phyloP scores from a whole-genome alignment of 169 alveolate genomes.

The Eimeria sp. region DNA sequence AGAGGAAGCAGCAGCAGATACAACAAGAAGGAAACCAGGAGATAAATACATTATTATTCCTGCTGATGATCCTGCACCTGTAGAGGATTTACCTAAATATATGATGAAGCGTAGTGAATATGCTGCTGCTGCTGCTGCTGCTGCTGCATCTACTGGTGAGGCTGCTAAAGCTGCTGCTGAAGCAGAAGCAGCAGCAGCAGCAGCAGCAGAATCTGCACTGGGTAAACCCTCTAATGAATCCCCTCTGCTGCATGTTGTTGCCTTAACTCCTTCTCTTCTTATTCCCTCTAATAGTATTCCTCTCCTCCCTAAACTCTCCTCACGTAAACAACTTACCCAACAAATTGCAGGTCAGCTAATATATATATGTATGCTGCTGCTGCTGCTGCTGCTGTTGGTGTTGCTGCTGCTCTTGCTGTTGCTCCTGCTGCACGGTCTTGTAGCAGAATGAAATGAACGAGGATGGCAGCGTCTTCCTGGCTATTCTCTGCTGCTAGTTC shows the following conservation, averaged over 20 bases:
- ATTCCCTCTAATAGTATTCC: neutral
- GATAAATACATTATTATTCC: neutral
- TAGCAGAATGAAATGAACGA: neutral
- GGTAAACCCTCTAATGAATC: neutral
- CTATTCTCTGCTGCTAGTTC: neutral
- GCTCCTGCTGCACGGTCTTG: neutral
- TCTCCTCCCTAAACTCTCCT: neutral
- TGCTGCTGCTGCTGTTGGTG: slow-evolving; percentile 1
- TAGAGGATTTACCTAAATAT: neutral
- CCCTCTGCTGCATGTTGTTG: slow-evolving; percentile 30
- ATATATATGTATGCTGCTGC: slow-evolving; percentile 11
- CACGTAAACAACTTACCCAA: neutral
- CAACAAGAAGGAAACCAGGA: neutral
- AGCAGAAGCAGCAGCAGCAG: slow-evolving; percentile 38
- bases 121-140: slow-evolving; percentile 49
- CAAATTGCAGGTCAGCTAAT: neutral
- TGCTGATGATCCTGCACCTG: neutral
- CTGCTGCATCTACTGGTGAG: neutral
- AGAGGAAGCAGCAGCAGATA: slow-evolving; percentile 10
- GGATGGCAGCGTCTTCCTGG: neutral
- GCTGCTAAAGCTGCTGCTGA: slow-evolving; percentile 11
- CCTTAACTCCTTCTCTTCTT: neutral
- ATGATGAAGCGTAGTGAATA: neutral
- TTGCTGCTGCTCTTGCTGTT: neutral
- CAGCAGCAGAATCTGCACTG: slow-evolving; percentile 30